Evolutionary conservation across 2,329 filamentous ascomycete genomes (phyloP).

Genomic region (Samsoniella hepiali): DNA sequence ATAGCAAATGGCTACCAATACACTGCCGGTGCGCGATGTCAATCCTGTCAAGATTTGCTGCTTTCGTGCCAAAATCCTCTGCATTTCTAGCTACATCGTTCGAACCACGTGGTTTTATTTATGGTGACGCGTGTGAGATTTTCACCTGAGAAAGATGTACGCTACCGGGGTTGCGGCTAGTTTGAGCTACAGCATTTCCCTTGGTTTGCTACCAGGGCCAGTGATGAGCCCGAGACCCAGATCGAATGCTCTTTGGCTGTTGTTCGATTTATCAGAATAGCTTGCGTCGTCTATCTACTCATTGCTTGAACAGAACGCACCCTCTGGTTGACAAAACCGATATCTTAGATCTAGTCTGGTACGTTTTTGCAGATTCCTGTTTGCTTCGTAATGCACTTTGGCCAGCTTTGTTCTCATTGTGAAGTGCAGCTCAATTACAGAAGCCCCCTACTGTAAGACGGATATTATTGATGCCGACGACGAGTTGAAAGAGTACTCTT

Average conservation of each 20-base stretch:
- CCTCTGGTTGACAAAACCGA: neutral
- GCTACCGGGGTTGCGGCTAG: neutral
- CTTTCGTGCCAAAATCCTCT: neutral
- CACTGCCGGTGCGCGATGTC: neutral
- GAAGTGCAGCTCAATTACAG: neutral
- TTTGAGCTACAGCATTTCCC: neutral
- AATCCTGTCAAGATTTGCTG: neutral
- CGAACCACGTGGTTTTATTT: constrained; percentile 8
- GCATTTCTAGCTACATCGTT: neutral
- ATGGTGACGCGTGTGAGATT: neutral
- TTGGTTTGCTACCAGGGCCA: neutral
- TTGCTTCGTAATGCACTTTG: neutral
- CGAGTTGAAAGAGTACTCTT: constrained; percentile 22
- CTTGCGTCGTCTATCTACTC: neutral
- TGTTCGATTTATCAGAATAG: neutral
- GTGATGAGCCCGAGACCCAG: neutral
- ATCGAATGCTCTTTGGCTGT: neutral
- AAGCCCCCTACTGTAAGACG: constrained; percentile 25
- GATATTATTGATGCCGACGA: constrained; percentile 21
- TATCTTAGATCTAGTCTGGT: neutral
- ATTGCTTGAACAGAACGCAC: neutral
- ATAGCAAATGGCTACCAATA: neutral
- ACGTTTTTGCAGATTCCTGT: neutral
- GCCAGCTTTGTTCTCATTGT: neutral
- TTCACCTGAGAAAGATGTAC: neutral